Base-by-base conservation (phyloP, 176 grass and related monocot genomes). In the Eremochloa ophiuroides region DNA sequence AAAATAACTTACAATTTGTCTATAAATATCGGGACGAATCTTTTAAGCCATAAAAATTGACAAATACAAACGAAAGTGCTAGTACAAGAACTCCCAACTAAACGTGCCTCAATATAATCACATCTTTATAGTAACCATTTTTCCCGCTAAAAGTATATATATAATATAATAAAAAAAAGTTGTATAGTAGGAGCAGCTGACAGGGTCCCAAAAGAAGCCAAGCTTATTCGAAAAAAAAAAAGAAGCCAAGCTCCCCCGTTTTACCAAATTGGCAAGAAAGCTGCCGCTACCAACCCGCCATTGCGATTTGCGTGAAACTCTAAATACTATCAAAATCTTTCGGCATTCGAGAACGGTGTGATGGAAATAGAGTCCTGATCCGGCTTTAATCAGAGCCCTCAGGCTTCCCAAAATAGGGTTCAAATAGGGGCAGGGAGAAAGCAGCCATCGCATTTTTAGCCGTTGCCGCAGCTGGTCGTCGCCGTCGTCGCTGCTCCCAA, bases 391-490 rank as follows among this genome's bases (percentile, higher is more conserved):
- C 44, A 55, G 42, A 72, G 42, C 58, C 75, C 73, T 33, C n/a
- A 65, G 59, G 13, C 34, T 59, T 79, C 69, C 76, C 60, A 73
- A 86, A 80, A 80, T 80, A 86, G 44, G 48, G 60, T 31, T 44
- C 44, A 53, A 65, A 73, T 27, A 65, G 33, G 66, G 29, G 66
- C 41, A n/a, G 26, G 40, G 55, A 29, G 35, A 31, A 16, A 35
- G 31, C 27, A 39, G 23, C 31, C 58, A 77, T 66, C 9, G 69
- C 61, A 74, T 58, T 80, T 80, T 86, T 86, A 86, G 84, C 60
- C 77, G 69, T 67, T 80, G 84, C 46, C 64, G 33, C 72, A 68
- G 61, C 61, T 29, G 25, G 72, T 75, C 23, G 44, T 41, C 51
- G 73, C 25, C 23, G 75, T 20, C 69, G 50, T 29, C 56, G 71